These are phyloP conservation scores for Aspergillus felis DNA, from an alignment of 2,329 filamentous ascomycete genomes.

Conservation along the genomic window DNA sequence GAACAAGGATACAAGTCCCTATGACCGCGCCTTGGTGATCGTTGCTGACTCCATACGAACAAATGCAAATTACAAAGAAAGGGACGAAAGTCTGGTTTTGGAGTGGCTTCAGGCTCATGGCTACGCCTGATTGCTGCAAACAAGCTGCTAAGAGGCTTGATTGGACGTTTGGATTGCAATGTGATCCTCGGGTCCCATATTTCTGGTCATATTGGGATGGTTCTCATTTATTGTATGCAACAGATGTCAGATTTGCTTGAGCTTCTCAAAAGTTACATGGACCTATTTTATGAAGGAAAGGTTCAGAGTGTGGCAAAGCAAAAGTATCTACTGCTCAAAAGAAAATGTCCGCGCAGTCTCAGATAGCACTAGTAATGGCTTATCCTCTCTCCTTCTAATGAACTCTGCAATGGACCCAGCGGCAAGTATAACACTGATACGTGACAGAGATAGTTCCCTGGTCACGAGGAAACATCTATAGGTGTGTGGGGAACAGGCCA, in stretches of 20 bases:
- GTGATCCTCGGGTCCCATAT: neutral
- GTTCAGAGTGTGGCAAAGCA: neutral
- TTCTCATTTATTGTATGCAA: neutral
- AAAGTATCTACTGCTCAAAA: neutral
- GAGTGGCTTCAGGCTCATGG: conserved; percentile 71
- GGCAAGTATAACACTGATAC: neutral
- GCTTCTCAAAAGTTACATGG: neutral
- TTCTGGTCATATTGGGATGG: neutral
- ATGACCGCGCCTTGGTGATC: conserved; percentile 80
- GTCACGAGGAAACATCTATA: neutral
- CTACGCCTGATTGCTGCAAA: conserved; percentile 44
- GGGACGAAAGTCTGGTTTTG: conserved; percentile 68
- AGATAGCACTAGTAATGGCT: neutral
- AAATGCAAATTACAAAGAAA: conserved; percentile 74
- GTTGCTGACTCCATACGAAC: conserved; percentile 81
- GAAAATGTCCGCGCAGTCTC: neutral
- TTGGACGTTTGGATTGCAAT: neutral
- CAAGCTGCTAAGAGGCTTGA: neutral
- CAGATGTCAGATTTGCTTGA: neutral
- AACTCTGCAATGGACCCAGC: neutral
- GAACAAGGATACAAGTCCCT: conserved; percentile 78
- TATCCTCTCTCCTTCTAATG: neutral
- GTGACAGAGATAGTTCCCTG: neutral
- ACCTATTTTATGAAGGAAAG: neutral
- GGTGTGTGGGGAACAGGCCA: no score